Evolutionary conservation across 2,329 filamentous ascomycete genomes (phyloP).

Genomic region (Claviceps monticola): DNA sequence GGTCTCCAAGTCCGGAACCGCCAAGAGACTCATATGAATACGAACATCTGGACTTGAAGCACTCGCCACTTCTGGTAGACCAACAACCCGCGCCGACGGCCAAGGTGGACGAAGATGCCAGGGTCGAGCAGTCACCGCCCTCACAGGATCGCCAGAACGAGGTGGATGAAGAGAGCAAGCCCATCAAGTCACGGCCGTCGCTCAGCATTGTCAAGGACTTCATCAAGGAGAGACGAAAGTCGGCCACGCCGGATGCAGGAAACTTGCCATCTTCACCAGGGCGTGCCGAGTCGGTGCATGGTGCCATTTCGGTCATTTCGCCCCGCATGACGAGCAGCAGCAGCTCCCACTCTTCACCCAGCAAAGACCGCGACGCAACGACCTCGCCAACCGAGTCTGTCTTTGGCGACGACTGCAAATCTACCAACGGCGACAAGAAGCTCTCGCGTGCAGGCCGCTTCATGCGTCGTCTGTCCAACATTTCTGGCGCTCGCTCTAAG

Average conservation of each 20-base stretch:
- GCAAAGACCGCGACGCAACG: conserved; percentile 24
- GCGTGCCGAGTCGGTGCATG: conserved; percentile 32
- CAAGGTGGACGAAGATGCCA: conserved; percentile 12
- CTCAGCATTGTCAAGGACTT: conserved; percentile 46
- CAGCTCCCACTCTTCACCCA: conserved; percentile 41
- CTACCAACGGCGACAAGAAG: conserved; percentile 27
- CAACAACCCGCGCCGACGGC: conserved; percentile 26
- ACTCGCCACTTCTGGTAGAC: conserved; percentile 46
- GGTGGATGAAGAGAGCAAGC: conserved; percentile 21
- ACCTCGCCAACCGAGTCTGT: conserved; percentile 31
- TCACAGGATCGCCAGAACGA: conserved; percentile 23
- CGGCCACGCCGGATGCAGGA: conserved; percentile 26
- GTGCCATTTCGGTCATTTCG: conserved; percentile 28
- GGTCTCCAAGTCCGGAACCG: conserved; percentile 26
- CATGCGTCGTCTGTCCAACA: conserved; percentile 44
- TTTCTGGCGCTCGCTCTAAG: conserved; percentile 34
- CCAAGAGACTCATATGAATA: conserved; percentile 30
- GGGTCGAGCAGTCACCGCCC: conserved; percentile 16
- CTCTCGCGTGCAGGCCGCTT: conserved; percentile 41
- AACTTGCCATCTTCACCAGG: conserved; percentile 28
- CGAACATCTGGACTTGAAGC: conserved; percentile 37
- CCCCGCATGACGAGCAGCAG: conserved; percentile 49
- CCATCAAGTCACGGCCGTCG: conserved; percentile 34
- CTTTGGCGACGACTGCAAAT: conserved; percentile 34
- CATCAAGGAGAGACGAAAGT: conserved; percentile 44